Conservation (phyloP, 2,329 filamentous ascomycete genomes). For the Plectosphaerella plurivora region DNA sequence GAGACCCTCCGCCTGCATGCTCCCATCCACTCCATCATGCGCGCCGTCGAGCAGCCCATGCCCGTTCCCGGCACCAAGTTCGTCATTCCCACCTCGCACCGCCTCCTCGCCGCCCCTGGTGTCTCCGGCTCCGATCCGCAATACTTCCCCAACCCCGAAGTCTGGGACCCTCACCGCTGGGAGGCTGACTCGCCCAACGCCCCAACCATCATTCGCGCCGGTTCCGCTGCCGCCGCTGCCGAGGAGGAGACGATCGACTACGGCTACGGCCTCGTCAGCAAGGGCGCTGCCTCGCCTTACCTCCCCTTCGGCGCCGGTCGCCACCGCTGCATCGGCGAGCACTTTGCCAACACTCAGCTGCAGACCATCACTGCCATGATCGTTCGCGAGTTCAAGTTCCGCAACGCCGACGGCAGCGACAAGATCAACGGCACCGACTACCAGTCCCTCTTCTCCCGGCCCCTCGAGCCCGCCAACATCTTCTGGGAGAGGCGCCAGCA, state of each 20-base stretch:
- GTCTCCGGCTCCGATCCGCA: slow-evolving; percentile 67
- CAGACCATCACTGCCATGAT: slow-evolving; percentile 77
- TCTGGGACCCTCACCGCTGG: slow-evolving; percentile 93
- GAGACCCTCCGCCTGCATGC: slow-evolving; percentile 89
- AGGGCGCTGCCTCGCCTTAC: slow-evolving; percentile 85
- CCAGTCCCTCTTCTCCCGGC: slow-evolving; percentile 68
- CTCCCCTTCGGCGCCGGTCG: slow-evolving; percentile 90
- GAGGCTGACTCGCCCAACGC: slow-evolving; percentile 58
- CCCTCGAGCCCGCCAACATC: slow-evolving; percentile 65
- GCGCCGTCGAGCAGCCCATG: slow-evolving; percentile 86
- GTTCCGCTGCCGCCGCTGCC: slow-evolving; percentile 35
- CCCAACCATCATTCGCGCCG: slow-evolving; percentile 38
- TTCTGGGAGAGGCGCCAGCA: slow-evolving; percentile 68
- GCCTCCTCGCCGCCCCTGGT: slow-evolving; percentile 79
- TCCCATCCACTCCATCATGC: slow-evolving; percentile 92
- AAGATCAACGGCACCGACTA: slow-evolving; percentile 67
- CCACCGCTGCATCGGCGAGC: slow-evolving; percentile 93
- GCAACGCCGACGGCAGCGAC: slow-evolving; percentile 67
- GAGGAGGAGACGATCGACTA: slow-evolving; percentile 83
- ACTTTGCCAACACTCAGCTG: slow-evolving; percentile 91
- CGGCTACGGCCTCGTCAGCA: slow-evolving; percentile 88
- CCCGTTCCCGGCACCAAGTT: slow-evolving; percentile 77
- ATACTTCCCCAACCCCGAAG: slow-evolving; percentile 76
- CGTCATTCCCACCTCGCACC: slow-evolving; percentile 75
- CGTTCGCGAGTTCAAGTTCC: slow-evolving; percentile 75